Conservation (phyloP, 169 alveolate genomes). For the Plasmodium inui region DNA sequence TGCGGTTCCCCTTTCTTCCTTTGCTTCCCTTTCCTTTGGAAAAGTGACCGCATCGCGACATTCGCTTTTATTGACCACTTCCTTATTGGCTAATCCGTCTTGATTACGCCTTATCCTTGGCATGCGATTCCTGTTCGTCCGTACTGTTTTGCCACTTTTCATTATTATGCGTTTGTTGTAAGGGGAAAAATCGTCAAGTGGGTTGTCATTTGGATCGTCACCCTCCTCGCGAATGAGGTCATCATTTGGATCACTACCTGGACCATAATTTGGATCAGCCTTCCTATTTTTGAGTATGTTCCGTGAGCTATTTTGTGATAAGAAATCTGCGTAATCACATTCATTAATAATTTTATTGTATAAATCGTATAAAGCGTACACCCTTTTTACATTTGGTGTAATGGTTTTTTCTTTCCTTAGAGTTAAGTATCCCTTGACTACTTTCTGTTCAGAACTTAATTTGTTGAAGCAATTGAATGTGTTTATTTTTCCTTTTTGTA, state of each 20-base stretch:
- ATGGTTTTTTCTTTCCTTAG: slow-evolving; percentile 54
- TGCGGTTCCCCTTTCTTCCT: not conserved
- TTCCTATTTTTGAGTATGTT: slow-evolving; percentile 11
- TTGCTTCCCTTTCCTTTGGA: not conserved
- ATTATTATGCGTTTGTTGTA: not conserved
- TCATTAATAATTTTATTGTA: slow-evolving; percentile 57
- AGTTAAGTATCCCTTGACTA: slow-evolving; percentile 35
- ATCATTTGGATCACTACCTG: not conserved
- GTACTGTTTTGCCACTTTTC: slow-evolving; percentile 7
- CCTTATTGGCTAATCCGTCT: not conserved
- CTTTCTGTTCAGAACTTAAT: slow-evolving; percentile 1
- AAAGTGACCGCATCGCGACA: not conserved
- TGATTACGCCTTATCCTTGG: not conserved
- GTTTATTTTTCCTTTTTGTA: slow-evolving; percentile 11
- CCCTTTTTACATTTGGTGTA: slow-evolving; percentile 59
- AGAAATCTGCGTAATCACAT: slow-evolving; percentile 32
- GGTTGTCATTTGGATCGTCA: not conserved
- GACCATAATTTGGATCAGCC: not conserved
- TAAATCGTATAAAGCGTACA: slow-evolving; percentile 31
- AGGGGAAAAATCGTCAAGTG: not conserved
- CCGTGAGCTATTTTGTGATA: not conserved
- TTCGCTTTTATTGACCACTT: not conserved
- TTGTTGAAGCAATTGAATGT: not conserved
- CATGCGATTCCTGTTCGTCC: not conserved
- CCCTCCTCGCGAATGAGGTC: not conserved